Conservation (phyloP, 1,284 basidiomycete species). For the Cryptococcus sp. region DNA sequence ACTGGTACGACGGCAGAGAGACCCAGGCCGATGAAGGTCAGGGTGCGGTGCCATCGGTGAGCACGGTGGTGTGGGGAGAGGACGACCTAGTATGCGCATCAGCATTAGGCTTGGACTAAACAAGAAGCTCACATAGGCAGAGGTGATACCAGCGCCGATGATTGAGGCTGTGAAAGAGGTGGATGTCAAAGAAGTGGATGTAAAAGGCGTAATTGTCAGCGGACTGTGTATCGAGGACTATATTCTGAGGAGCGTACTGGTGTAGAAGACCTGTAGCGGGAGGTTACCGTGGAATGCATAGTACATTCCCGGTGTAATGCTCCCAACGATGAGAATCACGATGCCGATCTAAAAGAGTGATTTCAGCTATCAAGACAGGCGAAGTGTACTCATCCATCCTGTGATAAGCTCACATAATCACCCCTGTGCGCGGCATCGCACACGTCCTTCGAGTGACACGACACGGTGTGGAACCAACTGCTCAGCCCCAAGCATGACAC, state of each 20-base stretch:
- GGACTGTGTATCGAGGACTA: too few relatives aligned
- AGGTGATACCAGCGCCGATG: slow-evolving; percentile 24
- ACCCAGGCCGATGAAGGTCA: slow-evolving; percentile 76
- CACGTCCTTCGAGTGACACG: slow-evolving; percentile 69
- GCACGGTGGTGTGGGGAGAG: slow-evolving; percentile 71
- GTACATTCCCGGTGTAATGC: slow-evolving; percentile 65
- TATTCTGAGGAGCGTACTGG: slow-evolving; percentile 61
- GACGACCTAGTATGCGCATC: slow-evolving; percentile 56
- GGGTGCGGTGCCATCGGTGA: slow-evolving; percentile 72
- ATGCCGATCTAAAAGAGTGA: slow-evolving; percentile 53
- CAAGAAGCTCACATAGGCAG: slow-evolving; percentile 29
- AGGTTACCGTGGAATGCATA: slow-evolving; percentile 47
- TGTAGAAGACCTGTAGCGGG: slow-evolving; percentile 37
- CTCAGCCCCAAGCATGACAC: slow-evolving; percentile 71
- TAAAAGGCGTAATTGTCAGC: slow-evolving; percentile 31
- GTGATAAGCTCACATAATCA: slow-evolving; percentile 45
- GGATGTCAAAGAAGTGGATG: slow-evolving; percentile 3
- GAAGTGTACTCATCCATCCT: background rate
- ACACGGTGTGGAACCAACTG: slow-evolving; percentile 71
- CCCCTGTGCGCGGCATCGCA: slow-evolving; percentile 46
- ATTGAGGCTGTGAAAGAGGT: slow-evolving; percentile 26
- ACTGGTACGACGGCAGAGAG: slow-evolving; percentile 69
- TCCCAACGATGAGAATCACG: slow-evolving; percentile 63
- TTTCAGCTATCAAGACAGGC: background rate
- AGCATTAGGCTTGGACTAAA: slow-evolving; percentile 27